Percentiles rank a stretch among this genome's conserved stretches.
These are phyloP conservation scores for Capsella bursapastoris DNA, from an alignment of 345 rosid species.

Conservation along the genomic window DNA sequence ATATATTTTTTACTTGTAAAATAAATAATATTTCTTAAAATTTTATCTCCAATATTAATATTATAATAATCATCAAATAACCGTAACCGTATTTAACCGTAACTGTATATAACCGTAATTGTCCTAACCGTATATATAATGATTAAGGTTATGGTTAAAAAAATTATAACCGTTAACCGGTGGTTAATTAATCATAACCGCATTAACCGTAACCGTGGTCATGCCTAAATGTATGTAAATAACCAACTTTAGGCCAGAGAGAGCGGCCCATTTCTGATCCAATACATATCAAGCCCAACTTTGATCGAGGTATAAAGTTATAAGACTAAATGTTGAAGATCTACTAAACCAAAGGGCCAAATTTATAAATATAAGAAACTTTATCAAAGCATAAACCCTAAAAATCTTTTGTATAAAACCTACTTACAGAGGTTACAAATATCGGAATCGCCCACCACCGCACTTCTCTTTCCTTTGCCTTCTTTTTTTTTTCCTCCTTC, in stretches of 20 bases:
- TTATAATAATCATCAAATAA: no score
- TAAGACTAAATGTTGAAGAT: background rate
- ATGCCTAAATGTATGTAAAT: background rate
- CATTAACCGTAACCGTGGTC: no score
- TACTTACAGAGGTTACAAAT: background rate
- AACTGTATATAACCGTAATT: no score
- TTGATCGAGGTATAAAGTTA: background rate
- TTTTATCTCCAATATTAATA: no score
- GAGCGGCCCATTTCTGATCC: background rate
- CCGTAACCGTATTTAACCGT: no score
- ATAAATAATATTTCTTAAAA: no score
- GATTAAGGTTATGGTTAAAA: no score
- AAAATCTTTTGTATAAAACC: constrained; percentile 19
- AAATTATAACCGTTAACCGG: no score
- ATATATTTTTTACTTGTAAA: no score
- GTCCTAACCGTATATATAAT: no score
- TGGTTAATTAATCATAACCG: no score
- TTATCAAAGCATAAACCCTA: constrained; percentile 16
- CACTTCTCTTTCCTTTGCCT: background rate
- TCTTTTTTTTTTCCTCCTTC: background rate
- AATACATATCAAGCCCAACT: background rate
- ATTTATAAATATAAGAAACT: background rate
- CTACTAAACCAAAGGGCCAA: background rate
- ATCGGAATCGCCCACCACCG: background rate
- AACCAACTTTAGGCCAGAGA: background rate